Conservation (phyloP, 805 yeast genomes). For the Saccharomycopsis schoenii region DNA sequence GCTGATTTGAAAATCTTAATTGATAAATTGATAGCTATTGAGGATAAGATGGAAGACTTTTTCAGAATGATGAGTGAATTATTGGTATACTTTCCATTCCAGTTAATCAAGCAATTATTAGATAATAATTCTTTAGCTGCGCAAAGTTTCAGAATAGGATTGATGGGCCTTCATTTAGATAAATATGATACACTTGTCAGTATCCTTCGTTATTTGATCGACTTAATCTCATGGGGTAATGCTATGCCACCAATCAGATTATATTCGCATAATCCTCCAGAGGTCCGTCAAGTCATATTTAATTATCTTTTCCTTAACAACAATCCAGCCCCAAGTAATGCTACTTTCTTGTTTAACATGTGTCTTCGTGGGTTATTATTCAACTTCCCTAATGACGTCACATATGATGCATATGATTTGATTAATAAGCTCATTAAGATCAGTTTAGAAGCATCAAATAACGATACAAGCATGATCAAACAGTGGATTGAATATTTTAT, state of each 20-base stretch:
- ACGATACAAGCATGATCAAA: constrained; percentile 27
- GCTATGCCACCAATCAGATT: constrained; percentile 71
- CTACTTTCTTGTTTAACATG: constrained; percentile 32
- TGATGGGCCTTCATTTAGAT: constrained; percentile 44
- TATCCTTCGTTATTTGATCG: constrained; percentile 69
- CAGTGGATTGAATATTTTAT: constrained; percentile 57
- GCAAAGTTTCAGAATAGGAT: constrained; percentile 48
- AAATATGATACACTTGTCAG: constrained; percentile 65
- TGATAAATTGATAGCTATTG: constrained; percentile 20
- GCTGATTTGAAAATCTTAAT: background rate
- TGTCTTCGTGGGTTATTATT: constrained; percentile 60
- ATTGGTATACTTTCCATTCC: constrained; percentile 53
- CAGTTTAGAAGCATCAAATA: constrained; percentile 36
- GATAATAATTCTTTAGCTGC: constrained; percentile 28
- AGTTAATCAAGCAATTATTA: constrained; percentile 27
- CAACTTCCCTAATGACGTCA: constrained; percentile 59
- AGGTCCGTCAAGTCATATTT: constrained; percentile 40
- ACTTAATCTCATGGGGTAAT: constrained; percentile 77
- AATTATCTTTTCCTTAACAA: constrained; percentile 29
- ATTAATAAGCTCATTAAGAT: constrained; percentile 52
- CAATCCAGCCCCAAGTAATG: constrained; percentile 4
- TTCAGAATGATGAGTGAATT: constrained; percentile 72
- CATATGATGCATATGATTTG: constrained; percentile 67
- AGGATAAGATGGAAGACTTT: constrained; percentile 80
- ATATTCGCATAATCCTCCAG: constrained; percentile 42